Percentiles rank a stretch among this genome's conserved stretches.
phyloP scores from a whole-genome alignment of 306 rosid genomes.

The Arachis hypogaea region DNA sequence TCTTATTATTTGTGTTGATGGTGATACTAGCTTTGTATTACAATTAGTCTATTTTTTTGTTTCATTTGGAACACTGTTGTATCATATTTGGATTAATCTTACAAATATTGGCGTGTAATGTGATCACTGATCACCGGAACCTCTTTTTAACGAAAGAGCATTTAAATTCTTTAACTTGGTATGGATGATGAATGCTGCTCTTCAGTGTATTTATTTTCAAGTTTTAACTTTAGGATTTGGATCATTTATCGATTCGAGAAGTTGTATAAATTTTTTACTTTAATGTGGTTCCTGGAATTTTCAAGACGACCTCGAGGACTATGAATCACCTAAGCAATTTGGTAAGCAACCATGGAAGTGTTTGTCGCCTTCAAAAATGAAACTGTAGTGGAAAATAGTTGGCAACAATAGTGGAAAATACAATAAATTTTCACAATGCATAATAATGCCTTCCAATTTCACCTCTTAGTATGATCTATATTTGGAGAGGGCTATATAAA shows the following conservation, averaged over 20 bases:
- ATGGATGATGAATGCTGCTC: too few relatives aligned
- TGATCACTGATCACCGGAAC: neutral
- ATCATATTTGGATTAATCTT: neutral
- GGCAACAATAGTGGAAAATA: slow-evolving; percentile 23
- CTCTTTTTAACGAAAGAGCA: neutral
- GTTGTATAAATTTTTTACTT: too few relatives aligned
- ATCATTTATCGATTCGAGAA: too few relatives aligned
- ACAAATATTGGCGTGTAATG: neutral
- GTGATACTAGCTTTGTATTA: neutral
- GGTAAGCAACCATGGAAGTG: slow-evolving; percentile 12
- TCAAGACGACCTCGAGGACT: slow-evolving; percentile 8
- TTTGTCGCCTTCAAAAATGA: neutral
- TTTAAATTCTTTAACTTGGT: neutral
- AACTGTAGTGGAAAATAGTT: neutral
- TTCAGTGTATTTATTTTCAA: too few relatives aligned
- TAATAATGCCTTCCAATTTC: slow-evolving; percentile 30
- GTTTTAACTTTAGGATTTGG: too few relatives aligned
- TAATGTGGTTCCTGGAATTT: neutral
- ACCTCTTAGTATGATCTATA: slow-evolving; percentile 6
- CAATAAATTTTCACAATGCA: slow-evolving; percentile 26
- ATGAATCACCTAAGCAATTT: neutral
- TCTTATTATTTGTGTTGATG: slow-evolving; percentile 20
- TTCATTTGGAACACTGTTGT: neutral
- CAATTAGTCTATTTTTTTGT: neutral
- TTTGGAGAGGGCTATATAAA: slow-evolving; percentile 19